Evolutionary conservation across 164 flowering plant genomes (phyloP).

Genomic region (Protea cynaroides): DNA sequence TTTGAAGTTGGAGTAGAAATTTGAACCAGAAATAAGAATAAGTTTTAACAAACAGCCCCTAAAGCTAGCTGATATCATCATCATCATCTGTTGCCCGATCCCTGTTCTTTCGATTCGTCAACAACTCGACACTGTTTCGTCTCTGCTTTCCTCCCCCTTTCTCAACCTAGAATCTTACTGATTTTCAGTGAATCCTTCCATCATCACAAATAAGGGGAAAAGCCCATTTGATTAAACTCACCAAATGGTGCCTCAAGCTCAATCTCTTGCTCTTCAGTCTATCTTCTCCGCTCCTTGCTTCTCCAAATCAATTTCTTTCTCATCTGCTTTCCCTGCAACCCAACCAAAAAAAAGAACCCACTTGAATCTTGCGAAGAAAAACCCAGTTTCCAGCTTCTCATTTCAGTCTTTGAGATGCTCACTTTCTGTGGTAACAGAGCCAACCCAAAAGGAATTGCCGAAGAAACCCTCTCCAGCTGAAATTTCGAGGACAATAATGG

Average conservation of each 20-base stretch:
- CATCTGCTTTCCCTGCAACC: slow-evolving; percentile 13
- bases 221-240: background rate
- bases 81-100: too few relatives aligned
- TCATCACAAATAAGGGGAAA: background rate
- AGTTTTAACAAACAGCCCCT: too few relatives aligned
- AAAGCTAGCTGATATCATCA: too few relatives aligned
- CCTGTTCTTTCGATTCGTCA: too few relatives aligned
- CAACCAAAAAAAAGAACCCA: slow-evolving; percentile 14
- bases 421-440: slow-evolving; percentile 43
- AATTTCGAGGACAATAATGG: slow-evolving; percentile 81
- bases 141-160: too few relatives aligned
- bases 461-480: slow-evolving; percentile 78
- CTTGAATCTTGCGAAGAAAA: slow-evolving; percentile 18
- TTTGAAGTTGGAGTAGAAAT: too few relatives aligned
- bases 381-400: slow-evolving; percentile 23
- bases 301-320: slow-evolving; percentile 22
- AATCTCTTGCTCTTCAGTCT: slow-evolving; percentile 10
- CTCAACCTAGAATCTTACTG: too few relatives aligned
- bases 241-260: slow-evolving; percentile 21
- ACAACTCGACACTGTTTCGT: too few relatives aligned
- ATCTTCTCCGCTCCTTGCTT: slow-evolving; percentile 15
- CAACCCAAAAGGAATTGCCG: slow-evolving; percentile 20
- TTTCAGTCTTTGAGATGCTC: slow-evolving; percentile 47
- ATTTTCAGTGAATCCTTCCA: too few relatives aligned
- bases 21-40: too few relatives aligned